Evolutionary conservation across 2,329 filamentous ascomycete species (phyloP).

Genomic region (Neocucurbitaria cava): DNA sequence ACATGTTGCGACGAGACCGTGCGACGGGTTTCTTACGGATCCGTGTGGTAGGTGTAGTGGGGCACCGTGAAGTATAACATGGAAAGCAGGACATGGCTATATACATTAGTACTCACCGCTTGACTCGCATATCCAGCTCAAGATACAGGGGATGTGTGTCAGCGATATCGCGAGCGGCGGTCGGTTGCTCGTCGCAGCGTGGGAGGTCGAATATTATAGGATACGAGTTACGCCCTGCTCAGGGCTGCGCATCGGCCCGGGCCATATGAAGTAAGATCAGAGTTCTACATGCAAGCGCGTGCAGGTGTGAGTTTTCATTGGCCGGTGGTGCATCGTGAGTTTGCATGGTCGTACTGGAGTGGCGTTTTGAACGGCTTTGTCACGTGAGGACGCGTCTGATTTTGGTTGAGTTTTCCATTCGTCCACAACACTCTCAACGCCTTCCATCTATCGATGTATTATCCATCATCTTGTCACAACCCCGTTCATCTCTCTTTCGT

Average conservation of each 20-base stretch:
- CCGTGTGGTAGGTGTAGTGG: not conserved
- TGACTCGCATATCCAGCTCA: not conserved
- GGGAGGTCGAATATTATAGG: not conserved
- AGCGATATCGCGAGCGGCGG: not conserved
- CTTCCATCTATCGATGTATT: too few species aligned
- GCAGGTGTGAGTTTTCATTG: not conserved
- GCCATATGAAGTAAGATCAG: not conserved
- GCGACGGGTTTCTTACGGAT: not conserved
- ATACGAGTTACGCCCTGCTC: not conserved
- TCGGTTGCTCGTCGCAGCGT: not conserved
- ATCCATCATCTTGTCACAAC: too few species aligned
- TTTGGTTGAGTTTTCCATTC: too few species aligned
- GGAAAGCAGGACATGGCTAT: too few species aligned
- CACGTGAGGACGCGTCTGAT: too few species aligned
- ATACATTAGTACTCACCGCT: not conserved
- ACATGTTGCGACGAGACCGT: not conserved
- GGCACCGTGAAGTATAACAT: not conserved
- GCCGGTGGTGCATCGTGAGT: not conserved
- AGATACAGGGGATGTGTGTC: too few species aligned
- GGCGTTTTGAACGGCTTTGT: not conserved
- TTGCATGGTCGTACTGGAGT: not conserved
- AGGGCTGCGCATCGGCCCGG: not conserved
- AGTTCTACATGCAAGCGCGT: not conserved
- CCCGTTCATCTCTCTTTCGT: too few species aligned
- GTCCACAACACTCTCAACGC: too few species aligned